Evolutionary conservation across 768 basidiomycete genomes (phyloP), one percentile per base, ranked within the genome.

Genomic region (Suillus clintonianus): DNA sequence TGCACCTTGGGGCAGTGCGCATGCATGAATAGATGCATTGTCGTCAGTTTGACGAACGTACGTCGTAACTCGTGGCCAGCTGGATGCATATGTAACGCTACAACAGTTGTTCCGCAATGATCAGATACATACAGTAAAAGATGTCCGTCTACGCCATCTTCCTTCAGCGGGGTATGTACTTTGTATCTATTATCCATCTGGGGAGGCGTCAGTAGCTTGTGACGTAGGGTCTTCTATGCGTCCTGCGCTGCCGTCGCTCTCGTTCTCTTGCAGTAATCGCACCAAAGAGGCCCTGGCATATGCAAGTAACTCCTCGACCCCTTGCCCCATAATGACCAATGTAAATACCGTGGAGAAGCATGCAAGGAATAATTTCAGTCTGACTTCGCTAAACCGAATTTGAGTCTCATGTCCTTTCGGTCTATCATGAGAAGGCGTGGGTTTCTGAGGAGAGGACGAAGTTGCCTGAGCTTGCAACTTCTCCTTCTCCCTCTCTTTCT

Each of bases 1-100:
- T n/a, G 60, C 60, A 14, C 32, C 60, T 19, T 57, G 60, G 60
- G 60, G 60, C 17, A 59, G 37, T 19, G 60, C n/a, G 36, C 24
- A 59, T 17, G 24, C 50, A 30, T 61, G 54, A 61, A n/a, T 58
- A 5, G 5, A 51, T 36, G 3, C 10, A 39, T 41, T 39, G 22
- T 11, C 11, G 14, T 15, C 22, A 48, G 13, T 48, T 24, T 27
- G 13, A 19, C 17, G 19, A 34, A 34, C 5, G n/a, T 32, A 11
- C 19, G 9, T 27, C 5, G 37, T 39, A 27, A 37, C 5, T 22
- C 36, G 11, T 50, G 48, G 15, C 8, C 30, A 10, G 17, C 5
- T 10, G 5, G 9, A 51, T 11, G 17, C 30, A 27, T 30, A 51
- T n/a, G n/a, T n/a, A n/a, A 10, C 19, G 9, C 30, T 53, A 30